A percentile compares a stretch with the other conserved stretches of the same genome.
phyloP scores from a whole-genome alignment of 495 filamentous ascomycete species.

The Recurvomyces mirabilis region DNA sequence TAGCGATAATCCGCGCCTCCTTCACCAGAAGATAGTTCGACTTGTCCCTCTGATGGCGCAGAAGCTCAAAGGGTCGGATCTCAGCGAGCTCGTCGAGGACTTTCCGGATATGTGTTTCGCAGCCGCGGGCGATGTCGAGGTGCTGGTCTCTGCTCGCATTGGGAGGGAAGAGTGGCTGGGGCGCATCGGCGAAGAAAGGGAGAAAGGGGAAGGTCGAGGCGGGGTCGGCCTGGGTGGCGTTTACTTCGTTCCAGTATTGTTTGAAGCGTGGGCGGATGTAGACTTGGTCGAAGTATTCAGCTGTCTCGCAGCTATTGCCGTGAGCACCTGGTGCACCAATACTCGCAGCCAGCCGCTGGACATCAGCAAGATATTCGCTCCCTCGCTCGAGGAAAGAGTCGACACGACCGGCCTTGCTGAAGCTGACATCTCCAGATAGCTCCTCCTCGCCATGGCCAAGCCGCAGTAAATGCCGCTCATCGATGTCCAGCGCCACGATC shows the following conservation, averaged over 20 bases:
- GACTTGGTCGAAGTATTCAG: constrained; percentile 88
- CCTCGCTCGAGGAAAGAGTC: constrained; percentile 93
- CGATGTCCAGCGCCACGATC: constrained; percentile 87
- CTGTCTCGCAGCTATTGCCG: constrained; percentile 90
- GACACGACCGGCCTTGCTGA: constrained; percentile 90
- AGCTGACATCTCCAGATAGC: constrained; percentile 71
- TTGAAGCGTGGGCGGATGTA: constrained; percentile 84
- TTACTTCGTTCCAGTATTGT: constrained; percentile 55
- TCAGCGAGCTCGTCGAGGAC: constrained; percentile 91
- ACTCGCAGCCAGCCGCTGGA: constrained; percentile 71
- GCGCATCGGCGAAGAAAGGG: constrained; percentile 75
- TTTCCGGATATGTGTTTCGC: constrained; percentile 80
- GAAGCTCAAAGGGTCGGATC: constrained; percentile 88
- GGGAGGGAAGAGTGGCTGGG: constrained; percentile 68
- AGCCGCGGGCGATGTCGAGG: constrained; percentile 70
- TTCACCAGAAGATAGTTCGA: constrained; percentile 92
- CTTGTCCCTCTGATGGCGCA: constrained; percentile 76
- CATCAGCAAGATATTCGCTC: constrained; percentile 64
- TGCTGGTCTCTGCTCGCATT: constrained; percentile 51
- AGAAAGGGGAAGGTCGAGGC: constrained; percentile 80
- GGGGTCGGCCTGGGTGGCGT: constrained; percentile 46
- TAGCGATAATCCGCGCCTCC: constrained; percentile 90
- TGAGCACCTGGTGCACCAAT: constrained; percentile 83
- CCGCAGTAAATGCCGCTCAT: constrained; percentile 85
- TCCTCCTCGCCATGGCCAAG: constrained; percentile 94